Conservation (phyloP, 257 asterid species). For the Mentha longifolia region DNA sequence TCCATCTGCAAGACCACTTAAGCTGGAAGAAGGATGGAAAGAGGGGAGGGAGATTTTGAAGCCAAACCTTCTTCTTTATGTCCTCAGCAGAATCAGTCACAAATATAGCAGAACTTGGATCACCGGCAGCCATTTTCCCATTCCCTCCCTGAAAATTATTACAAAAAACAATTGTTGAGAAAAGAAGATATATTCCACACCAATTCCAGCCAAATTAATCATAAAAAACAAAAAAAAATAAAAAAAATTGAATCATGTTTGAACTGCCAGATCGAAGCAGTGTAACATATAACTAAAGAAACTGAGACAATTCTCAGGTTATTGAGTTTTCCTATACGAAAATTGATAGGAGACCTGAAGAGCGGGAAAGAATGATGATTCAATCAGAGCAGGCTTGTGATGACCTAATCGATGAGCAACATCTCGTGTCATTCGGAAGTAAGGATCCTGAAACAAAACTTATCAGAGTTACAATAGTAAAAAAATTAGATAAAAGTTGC, state of each 20-base stretch:
- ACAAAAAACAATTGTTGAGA: neutral
- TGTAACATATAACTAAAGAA: neutral
- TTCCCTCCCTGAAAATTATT: slow-evolving; percentile 77
- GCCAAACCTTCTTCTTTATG: slow-evolving; percentile 77
- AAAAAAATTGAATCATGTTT: neutral
- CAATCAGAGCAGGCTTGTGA: slow-evolving; percentile 91
- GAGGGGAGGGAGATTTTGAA: neutral
- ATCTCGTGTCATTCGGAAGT: slow-evolving; percentile 96
- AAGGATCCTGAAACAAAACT: slow-evolving; percentile 74
- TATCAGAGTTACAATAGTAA: slow-evolving; percentile 10
- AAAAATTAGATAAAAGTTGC: neutral
- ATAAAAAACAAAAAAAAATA: too few relatives aligned
- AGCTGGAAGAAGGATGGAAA: neutral
- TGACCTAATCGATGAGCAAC: slow-evolving; percentile 98
- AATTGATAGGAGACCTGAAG: slow-evolving; percentile 67
- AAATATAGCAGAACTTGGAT: slow-evolving; percentile 92
- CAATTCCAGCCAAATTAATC: too few relatives aligned
- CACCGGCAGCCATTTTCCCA: slow-evolving; percentile 95
- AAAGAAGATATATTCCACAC: too few relatives aligned
- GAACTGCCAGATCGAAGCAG: neutral
- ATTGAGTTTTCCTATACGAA: neutral
- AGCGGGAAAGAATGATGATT: slow-evolving; percentile 95
- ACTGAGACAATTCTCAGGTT: neutral
- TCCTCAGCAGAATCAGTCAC: slow-evolving; percentile 76
- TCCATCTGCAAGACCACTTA: too few relatives aligned